A percentile compares a stretch with the other conserved stretches of the same genome.
phyloP scores from a whole-genome alignment of 176 grass and related monocot genomes.

The Secale cereale region DNA sequence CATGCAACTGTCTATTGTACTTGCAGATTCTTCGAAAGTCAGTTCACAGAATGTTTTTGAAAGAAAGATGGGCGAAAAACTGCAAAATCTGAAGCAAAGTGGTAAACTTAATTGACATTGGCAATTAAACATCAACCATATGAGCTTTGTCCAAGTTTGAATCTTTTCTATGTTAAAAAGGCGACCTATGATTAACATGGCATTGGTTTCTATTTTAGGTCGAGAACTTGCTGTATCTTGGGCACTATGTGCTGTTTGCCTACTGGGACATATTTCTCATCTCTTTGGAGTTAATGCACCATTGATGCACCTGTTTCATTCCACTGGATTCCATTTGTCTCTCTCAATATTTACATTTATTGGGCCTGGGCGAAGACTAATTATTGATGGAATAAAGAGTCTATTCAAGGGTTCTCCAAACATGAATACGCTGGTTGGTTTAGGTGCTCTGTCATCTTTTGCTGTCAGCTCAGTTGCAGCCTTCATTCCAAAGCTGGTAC shows the following conservation, averaged over 20 bases:
- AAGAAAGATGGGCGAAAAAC: constrained; percentile 93
- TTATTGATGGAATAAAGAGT: constrained; percentile 77
- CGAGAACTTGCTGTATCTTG: constrained; percentile 93
- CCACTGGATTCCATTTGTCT: constrained; percentile 86
- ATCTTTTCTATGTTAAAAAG: background rate
- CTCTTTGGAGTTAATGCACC: constrained; percentile 59
- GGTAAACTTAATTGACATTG: constrained; percentile 45
- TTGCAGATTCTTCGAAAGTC: constrained; percentile 72
- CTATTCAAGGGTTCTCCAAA: constrained; percentile 79
- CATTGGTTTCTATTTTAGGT: constrained; percentile 52
- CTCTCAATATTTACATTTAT: constrained; percentile 94
- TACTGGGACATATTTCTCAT: constrained; percentile 86
- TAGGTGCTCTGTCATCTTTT: constrained; percentile 97
- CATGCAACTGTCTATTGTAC: constrained; percentile 16
- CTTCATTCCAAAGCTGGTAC: constrained; percentile 89
- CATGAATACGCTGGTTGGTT: constrained; percentile 94
- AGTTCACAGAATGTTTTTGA: constrained; percentile 58
- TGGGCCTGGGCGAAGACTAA: constrained; percentile 81
- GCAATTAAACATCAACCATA: constrained; percentile 25
- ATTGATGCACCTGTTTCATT: constrained; percentile 71
- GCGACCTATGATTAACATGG: background rate
- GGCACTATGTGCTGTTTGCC: constrained; percentile 90
- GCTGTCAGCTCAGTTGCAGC: constrained; percentile 78
- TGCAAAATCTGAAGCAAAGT: constrained; percentile 78
- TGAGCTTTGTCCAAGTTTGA: constrained; percentile 10